Conservation (phyloP, 495 filamentous ascomycete genomes). For the Lasiosphaeria hispida region DNA sequence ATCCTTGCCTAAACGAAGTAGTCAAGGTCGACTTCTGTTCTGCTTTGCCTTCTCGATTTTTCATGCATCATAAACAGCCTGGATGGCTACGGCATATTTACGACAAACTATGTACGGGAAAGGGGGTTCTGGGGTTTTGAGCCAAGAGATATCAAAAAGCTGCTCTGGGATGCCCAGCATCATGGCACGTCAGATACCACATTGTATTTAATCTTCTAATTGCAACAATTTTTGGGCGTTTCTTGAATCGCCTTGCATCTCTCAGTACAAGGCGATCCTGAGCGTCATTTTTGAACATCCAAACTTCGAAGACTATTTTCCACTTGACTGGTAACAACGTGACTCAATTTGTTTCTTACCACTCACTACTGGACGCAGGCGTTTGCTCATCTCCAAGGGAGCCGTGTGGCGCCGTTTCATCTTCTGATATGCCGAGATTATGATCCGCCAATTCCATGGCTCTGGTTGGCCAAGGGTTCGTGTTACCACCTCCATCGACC, state of each 20-base stretch:
- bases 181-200: conserved; percentile 32
- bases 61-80: conserved; percentile 11
- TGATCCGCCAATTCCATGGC: no score
- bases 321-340: no score
- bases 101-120: not conserved
- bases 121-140: not conserved
- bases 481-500: no score
- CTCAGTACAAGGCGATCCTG: conserved; percentile 1
- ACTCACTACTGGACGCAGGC: no score
- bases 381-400: no score
- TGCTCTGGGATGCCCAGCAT: conserved; percentile 17
- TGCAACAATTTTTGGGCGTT: conserved; percentile 31
- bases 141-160: conserved; percentile 3
- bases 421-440: no score
- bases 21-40: no score
- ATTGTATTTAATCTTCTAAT: conserved; percentile 49
- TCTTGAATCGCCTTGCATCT: conserved; percentile 18
- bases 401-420: no score
- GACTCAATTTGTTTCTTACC: no score
- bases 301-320: not conserved
- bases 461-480: no score
- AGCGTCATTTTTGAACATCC: conserved; percentile 7
- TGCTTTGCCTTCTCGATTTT: not conserved
- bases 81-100: conserved; percentile 9
- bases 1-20: conserved; percentile 48